These are phyloP conservation scores for Yarrowia yakushimensis DNA, from an alignment of 805 yeast genomes.

Conservation along the genomic window DNA sequence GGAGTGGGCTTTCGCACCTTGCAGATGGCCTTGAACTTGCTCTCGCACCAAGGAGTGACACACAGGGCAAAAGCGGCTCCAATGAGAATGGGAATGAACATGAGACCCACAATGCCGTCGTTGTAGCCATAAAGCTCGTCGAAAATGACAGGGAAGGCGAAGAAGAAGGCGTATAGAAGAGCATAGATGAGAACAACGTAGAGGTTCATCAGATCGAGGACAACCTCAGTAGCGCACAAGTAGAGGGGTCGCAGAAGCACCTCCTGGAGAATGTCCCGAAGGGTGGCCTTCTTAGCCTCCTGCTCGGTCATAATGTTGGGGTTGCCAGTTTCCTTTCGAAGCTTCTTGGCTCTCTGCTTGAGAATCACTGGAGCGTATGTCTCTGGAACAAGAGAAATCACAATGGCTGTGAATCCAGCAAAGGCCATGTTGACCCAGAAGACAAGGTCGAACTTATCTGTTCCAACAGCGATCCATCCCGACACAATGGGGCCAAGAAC, in stretches of 20 bases:
- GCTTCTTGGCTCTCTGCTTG: conserved; percentile 60
- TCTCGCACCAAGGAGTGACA: conserved; percentile 75
- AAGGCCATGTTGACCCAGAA: conserved; percentile 93
- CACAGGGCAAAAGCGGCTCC: conserved; percentile 74
- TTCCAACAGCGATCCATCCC: conserved; percentile 74
- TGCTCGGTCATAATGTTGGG: conserved; percentile 89
- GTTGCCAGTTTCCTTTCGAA: conserved; percentile 80
- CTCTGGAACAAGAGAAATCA: conserved; percentile 70
- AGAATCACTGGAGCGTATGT: conserved; percentile 87
- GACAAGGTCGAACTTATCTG: conserved; percentile 60
- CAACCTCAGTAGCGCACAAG: conserved; percentile 77
- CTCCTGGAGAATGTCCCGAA: conserved; percentile 62
- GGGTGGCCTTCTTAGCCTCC: conserved; percentile 77
- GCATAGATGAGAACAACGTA: conserved; percentile 88
- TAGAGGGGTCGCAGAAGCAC: conserved; percentile 73
- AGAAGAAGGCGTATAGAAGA: conserved; percentile 87
- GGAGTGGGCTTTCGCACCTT: conserved; percentile 48
- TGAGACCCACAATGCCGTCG: conserved; percentile 76
- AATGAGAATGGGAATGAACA: conserved; percentile 85
- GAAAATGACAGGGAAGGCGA: conserved; percentile 90
- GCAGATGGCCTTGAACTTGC: conserved; percentile 50
- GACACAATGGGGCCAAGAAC: conserved; percentile 84
- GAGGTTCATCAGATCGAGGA: conserved; percentile 74
- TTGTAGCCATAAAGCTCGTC: conserved; percentile 65
- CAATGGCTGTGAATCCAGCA: conserved; percentile 78